Conservation (phyloP, 1,284 basidiomycete genomes). For the Vanrija pseudolonga region DNA sequence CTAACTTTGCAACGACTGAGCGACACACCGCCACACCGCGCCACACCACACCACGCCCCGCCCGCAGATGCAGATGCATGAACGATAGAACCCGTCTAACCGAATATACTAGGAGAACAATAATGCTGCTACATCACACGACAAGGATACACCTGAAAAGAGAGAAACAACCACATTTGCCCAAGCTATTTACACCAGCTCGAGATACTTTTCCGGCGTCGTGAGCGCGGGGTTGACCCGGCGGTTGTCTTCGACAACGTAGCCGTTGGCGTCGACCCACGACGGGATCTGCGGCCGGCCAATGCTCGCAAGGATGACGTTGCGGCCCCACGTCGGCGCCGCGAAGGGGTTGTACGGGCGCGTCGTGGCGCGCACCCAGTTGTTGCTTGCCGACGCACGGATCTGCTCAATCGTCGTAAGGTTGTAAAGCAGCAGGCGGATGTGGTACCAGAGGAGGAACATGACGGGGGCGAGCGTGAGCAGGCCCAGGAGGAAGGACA, state of each 20-base stretch:
- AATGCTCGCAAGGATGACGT: constrained; percentile 40
- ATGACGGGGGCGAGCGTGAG: constrained; percentile 73
- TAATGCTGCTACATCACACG: too few relatives aligned
- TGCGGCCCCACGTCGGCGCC: constrained; percentile 27
- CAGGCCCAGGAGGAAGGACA: constrained; percentile 67
- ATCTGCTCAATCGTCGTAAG: constrained; percentile 82
- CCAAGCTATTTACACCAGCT: constrained; percentile 12
- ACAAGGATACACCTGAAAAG: background rate
- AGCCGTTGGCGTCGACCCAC: constrained; percentile 45
- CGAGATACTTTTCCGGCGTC: constrained; percentile 23
- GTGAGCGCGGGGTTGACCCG: constrained; percentile 43
- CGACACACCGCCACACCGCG: too few relatives aligned
- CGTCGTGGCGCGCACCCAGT: constrained; percentile 27
- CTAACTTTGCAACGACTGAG: too few relatives aligned
- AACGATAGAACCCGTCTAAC: too few relatives aligned
- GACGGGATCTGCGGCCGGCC: constrained; percentile 46
- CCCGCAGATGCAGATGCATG: too few relatives aligned
- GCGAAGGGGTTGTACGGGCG: constrained; percentile 47
- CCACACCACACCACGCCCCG: too few relatives aligned
- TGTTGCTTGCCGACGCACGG: constrained; percentile 39
- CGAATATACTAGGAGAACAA: too few relatives aligned
- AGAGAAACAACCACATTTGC: background rate
- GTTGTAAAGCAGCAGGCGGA: constrained; percentile 74
- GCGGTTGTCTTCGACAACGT: constrained; percentile 29
- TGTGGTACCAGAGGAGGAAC: constrained; percentile 75